These are phyloP conservation scores for Penicillium aurantiogriseum DNA, from an alignment of 2,329 filamentous ascomycete genomes.

Conservation along the genomic window DNA sequence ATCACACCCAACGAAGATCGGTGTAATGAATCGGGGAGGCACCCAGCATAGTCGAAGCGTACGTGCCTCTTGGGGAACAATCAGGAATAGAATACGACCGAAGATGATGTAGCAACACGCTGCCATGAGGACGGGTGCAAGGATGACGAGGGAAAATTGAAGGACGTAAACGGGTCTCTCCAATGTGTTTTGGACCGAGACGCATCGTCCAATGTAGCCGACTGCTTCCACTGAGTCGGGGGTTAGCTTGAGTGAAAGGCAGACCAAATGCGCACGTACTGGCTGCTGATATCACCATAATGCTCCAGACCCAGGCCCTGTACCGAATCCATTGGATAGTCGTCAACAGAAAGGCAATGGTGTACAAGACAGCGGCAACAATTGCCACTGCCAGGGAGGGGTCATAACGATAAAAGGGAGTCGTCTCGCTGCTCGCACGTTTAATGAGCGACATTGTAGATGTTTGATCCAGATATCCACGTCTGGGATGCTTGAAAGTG, in stretches of 20 bases:
- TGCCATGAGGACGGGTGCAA: conserved; percentile 44
- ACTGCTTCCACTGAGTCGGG: conserved; percentile 38
- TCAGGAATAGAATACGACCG: conserved; percentile 41
- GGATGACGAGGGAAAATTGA: conserved; percentile 41
- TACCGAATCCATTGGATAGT: conserved; percentile 35
- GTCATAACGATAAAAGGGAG: conserved; percentile 26
- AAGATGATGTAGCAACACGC: conserved; percentile 43
- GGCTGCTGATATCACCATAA: conserved; percentile 33
- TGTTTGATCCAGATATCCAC: not conserved
- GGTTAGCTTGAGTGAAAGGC: not conserved
- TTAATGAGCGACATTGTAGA: not conserved
- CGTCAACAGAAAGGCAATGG: conserved; percentile 25
- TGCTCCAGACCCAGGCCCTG: conserved; percentile 32
- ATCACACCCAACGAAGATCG: conserved; percentile 45
- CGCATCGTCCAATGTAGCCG: conserved; percentile 36
- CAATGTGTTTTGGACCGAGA: conserved; percentile 28
- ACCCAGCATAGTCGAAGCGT: conserved; percentile 41
- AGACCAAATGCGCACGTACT: conserved; percentile 24
- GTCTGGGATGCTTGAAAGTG: not conserved
- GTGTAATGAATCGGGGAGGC: conserved; percentile 35
- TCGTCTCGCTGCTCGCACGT: not conserved
- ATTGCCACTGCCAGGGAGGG: conserved; percentile 27
- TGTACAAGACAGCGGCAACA: conserved; percentile 30
- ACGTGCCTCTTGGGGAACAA: conserved; percentile 35
- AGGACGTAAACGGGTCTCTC: conserved; percentile 32